Evolutionary conservation across 2,329 filamentous ascomycete species (phyloP), one percentile per base, ranked within the genome.

Genomic region (Paracoccidioides brasiliensis): DNA sequence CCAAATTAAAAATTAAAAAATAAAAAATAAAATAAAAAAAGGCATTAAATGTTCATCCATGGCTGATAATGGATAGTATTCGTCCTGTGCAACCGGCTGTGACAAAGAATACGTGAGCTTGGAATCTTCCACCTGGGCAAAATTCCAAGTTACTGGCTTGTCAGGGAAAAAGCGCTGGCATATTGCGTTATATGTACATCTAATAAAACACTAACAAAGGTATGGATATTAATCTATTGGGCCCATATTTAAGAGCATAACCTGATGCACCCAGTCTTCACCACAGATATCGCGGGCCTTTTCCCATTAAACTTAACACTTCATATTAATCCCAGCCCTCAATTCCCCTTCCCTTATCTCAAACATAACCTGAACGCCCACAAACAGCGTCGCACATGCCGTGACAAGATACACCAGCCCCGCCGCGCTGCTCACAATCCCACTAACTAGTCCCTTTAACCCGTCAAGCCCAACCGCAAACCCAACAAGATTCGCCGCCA

Each of bases 381-480:
- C 82, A 67, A 95, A 98, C 7, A 97, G 71, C 45, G 81, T 82
- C n/a, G 70, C 72, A 64, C 83, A 91, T 3, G 89, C 86, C 2
- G 77, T 76, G 9, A 83, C 66, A 46, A 97, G 71, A 68, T 95
- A 98, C 1, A 81, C 67, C 8, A 86, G 66, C 0, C 93, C 91
- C 78, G 82, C 82, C 74, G 82, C 88, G 56, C 86, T 86, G 15
- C 81, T 81, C 53, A 94, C 74, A 56, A 97, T 90, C 1, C 86
- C 84, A 56, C 77, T 75, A 8, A 95, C 68, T 52, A 97, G 81
- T 35, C 80, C 86, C 69, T 86, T 80, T 66, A 97, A 63, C 0
- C 94, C 93, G 66, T 98, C 93, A 52, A 96, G 62, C 0, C 94
- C 94, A 10, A 98, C 79, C 0, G 91, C 93, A 71, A 97, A 98